These are phyloP conservation scores for Nidularia pulvinata DNA, from an alignment of 768 basidiomycete species.

Conservation along the genomic window DNA sequence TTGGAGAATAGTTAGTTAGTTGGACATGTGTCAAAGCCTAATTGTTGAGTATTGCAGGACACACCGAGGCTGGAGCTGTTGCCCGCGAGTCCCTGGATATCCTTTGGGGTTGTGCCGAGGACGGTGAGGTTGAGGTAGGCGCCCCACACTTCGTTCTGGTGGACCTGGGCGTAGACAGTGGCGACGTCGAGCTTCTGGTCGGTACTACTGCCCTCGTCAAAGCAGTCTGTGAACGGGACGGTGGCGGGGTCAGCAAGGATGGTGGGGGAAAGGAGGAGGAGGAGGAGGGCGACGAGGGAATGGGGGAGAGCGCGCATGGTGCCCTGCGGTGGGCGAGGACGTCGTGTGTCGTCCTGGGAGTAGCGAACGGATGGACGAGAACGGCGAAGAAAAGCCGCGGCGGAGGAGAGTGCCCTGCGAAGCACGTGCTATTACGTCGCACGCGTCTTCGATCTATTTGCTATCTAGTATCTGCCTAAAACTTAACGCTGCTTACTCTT, in stretches of 20 bases:
- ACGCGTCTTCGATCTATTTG: too few species aligned
- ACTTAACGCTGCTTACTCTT: too few species aligned
- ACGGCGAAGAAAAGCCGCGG: conserved; percentile 7
- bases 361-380: conserved; percentile 9
- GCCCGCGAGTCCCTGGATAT: conserved; percentile 61
- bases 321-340: conserved; percentile 4
- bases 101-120: conserved; percentile 59
- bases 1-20: conserved; percentile 7
- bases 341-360: background rate
- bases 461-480: too few species aligned
- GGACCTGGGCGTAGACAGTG: conserved; percentile 73
- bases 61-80: conserved; percentile 66
- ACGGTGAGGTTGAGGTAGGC: conserved; percentile 70
- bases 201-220: conserved; percentile 40
- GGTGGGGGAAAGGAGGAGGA: conserved; percentile 18
- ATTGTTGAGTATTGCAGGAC: conserved; percentile 17
- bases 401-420: too few species aligned
- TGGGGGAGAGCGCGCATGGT: conserved; percentile 4
- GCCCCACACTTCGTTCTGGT: conserved; percentile 37
- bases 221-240: conserved; percentile 71
- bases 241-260: conserved; percentile 56
- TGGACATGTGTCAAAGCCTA: background rate
- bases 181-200: conserved; percentile 64
- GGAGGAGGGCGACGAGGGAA: conserved; percentile 18
- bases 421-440: too few species aligned